A percentile compares a stretch with the other conserved stretches of the same genome.
phyloP scores from a whole-genome alignment of 2,329 filamentous ascomycete species.

The Cytospora chrysosperma region DNA sequence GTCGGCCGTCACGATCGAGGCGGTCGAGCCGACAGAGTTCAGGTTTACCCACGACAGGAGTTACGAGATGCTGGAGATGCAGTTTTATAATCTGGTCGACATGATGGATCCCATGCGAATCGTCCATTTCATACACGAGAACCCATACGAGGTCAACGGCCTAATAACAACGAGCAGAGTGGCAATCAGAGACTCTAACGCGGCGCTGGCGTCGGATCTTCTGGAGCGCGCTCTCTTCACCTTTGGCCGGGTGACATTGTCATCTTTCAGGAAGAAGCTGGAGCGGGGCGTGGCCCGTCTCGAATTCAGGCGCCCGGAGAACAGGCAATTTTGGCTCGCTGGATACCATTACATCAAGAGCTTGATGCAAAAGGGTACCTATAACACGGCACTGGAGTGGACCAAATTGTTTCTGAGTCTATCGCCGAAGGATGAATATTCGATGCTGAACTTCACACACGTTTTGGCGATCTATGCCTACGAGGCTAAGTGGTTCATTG shows the following conservation, averaged over 20 bases:
- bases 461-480: conserved; percentile 79
- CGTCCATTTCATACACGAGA: conserved; percentile 69
- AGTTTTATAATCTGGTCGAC: conserved; percentile 79
- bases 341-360: conserved; percentile 87
- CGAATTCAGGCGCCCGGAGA: conserved; percentile 79
- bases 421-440: conserved; percentile 78
- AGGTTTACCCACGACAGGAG: conserved; percentile 70
- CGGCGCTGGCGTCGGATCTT: conserved; percentile 80
- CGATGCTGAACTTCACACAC: conserved; percentile 76
- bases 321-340: conserved; percentile 89
- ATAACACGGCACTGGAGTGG: conserved; percentile 92
- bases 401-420: conserved; percentile 78
- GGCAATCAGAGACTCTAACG: conserved; percentile 86
- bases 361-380: conserved; percentile 86
- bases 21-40: conserved; percentile 66
- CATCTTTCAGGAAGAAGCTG: conserved; percentile 74
- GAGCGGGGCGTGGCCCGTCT: conserved; percentile 76
- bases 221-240: conserved; percentile 90
- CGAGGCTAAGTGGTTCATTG: conserved; percentile 73
- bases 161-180: conserved; percentile 93
- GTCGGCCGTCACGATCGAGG: conserved; percentile 52
- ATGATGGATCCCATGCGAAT: conserved; percentile 81
- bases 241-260: conserved; percentile 85
- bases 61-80: conserved; percentile 72
- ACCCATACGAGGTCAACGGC: conserved; percentile 89